phyloP scores from a whole-genome alignment of 768 basidiomycete species.

The Amanita pallidorosea region DNA sequence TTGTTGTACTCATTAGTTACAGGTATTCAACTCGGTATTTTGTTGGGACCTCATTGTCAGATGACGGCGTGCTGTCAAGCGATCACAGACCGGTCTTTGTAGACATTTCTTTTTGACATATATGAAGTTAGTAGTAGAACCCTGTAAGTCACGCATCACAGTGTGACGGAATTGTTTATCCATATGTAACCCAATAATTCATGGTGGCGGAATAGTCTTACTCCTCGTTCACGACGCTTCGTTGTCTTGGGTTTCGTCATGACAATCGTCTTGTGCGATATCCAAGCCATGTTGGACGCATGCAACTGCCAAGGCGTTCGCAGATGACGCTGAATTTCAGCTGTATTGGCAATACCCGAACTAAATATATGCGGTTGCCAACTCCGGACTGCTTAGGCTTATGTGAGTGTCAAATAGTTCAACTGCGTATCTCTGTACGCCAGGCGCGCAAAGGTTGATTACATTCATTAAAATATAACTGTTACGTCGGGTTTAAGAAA shows the following conservation, averaged over 20 bases:
- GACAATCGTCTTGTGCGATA: too few relatives aligned
- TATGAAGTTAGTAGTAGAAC: too few relatives aligned
- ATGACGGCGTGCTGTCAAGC: slow-evolving; percentile 43
- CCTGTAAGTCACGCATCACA: not conserved
- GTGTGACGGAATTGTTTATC: slow-evolving; percentile 2
- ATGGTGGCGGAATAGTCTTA: not conserved
- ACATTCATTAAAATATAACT: not conserved
- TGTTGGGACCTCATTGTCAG: slow-evolving; percentile 29
- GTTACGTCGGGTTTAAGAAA: not conserved
- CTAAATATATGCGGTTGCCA: too few relatives aligned
- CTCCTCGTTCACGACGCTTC: not conserved
- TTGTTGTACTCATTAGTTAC: not conserved
- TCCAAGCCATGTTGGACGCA: too few relatives aligned
- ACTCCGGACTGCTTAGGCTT: too few relatives aligned
- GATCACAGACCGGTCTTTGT: slow-evolving; percentile 47
- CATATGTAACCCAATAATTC: slow-evolving; percentile 4
- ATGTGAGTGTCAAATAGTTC: too few relatives aligned
- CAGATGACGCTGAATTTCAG: too few relatives aligned
- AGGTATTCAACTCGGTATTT: slow-evolving; percentile 28
- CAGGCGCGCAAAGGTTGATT: not conserved
- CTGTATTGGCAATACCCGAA: too few relatives aligned
- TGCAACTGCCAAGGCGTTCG: too few relatives aligned
- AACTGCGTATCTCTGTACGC: too few relatives aligned
- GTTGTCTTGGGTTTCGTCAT: too few relatives aligned
- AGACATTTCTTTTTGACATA: slow-evolving; percentile 16